phyloP scores from a whole-genome alignment of 2,329 filamentous ascomycete species.

The Ascochyta pisi region DNA sequence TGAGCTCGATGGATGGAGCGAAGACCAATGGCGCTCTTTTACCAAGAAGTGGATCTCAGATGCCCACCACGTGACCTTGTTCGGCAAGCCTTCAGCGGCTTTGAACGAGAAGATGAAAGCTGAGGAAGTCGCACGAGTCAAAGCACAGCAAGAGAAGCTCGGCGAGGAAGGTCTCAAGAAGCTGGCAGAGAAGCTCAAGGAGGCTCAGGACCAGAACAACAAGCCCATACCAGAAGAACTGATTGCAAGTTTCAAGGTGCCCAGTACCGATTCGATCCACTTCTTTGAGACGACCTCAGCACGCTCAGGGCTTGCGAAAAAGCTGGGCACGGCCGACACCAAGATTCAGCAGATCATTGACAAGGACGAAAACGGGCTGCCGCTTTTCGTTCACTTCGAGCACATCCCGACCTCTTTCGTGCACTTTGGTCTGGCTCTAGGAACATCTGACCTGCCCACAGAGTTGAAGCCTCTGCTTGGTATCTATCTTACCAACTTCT shows the following conservation, averaged over 20 bases:
- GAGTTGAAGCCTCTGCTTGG: slow-evolving; percentile 83
- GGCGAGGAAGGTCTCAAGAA: slow-evolving; percentile 82
- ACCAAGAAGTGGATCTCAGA: slow-evolving; percentile 84
- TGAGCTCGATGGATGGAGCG: slow-evolving; percentile 77
- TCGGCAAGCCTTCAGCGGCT: slow-evolving; percentile 83
- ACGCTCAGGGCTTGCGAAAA: slow-evolving; percentile 77
- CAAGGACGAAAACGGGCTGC: slow-evolving; percentile 66
- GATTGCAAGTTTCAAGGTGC: slow-evolving; percentile 82
- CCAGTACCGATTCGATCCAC: slow-evolving; percentile 87
- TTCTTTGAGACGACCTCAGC: slow-evolving; percentile 91
- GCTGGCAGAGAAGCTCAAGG: slow-evolving; percentile 76
- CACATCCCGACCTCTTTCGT: slow-evolving; percentile 94
- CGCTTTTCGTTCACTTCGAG: slow-evolving; percentile 96
- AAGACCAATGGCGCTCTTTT: slow-evolving; percentile 83
- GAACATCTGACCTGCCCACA: slow-evolving; percentile 78
- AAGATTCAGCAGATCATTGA: slow-evolving; percentile 79
- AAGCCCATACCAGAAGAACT: slow-evolving; percentile 81
- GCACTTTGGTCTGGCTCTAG: slow-evolving; percentile 80
- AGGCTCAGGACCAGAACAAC: slow-evolving; percentile 88
- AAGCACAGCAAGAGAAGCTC: slow-evolving; percentile 77
- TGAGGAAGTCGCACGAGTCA: slow-evolving; percentile 79
- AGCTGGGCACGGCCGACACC: slow-evolving; percentile 72
- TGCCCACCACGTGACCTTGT: slow-evolving; percentile 83
- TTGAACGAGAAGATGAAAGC: slow-evolving; percentile 81
- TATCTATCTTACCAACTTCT: slow-evolving; percentile 91